Conservation (phyloP, 805 yeast genomes). For the Suhomyces faveliae region DNA sequence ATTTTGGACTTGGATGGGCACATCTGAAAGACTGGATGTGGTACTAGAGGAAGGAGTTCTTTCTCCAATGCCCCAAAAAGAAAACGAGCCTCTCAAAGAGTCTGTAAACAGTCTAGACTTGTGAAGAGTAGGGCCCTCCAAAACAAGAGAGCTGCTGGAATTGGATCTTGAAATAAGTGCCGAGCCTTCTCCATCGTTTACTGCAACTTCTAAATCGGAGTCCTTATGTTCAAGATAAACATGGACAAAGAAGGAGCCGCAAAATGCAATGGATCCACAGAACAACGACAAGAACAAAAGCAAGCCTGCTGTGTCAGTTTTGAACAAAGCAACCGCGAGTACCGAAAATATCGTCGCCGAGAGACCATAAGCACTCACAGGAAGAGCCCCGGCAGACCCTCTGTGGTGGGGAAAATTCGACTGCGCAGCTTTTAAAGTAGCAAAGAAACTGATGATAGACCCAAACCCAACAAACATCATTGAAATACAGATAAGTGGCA, state of each 20-base stretch:
- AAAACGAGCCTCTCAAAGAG: slow-evolving; percentile 32
- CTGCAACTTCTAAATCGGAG: slow-evolving; percentile 10
- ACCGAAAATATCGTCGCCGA: slow-evolving; percentile 66
- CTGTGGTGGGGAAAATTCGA: slow-evolving; percentile 68
- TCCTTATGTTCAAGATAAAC: slow-evolving; percentile 33
- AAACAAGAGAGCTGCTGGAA: slow-evolving; percentile 1
- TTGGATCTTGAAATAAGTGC: slow-evolving; percentile 4
- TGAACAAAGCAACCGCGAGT: slow-evolving; percentile 52
- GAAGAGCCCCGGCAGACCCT: slow-evolving; percentile 69
- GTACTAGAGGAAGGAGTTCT: slow-evolving; percentile 26
- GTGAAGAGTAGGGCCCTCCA: background rate
- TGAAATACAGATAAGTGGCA: slow-evolving; percentile 46
- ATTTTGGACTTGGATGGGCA: slow-evolving; percentile 13
- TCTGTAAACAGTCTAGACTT: slow-evolving; percentile 1
- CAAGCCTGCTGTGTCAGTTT: slow-evolving; percentile 52
- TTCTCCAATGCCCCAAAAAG: slow-evolving; percentile 42
- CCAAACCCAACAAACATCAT: slow-evolving; percentile 62
- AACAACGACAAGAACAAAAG: slow-evolving; percentile 53
- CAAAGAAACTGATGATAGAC: slow-evolving; percentile 60
- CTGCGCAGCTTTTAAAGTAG: slow-evolving; percentile 54
- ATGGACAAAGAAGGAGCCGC: slow-evolving; percentile 46
- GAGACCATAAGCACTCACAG: slow-evolving; percentile 68
- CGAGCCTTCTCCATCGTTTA: slow-evolving; percentile 3
- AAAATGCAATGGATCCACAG: slow-evolving; percentile 47
- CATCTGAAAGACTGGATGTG: slow-evolving; percentile 15